phyloP scores from a whole-genome alignment of 2,329 filamentous ascomycete genomes.

The Torrubiellomyces zombiae region DNA sequence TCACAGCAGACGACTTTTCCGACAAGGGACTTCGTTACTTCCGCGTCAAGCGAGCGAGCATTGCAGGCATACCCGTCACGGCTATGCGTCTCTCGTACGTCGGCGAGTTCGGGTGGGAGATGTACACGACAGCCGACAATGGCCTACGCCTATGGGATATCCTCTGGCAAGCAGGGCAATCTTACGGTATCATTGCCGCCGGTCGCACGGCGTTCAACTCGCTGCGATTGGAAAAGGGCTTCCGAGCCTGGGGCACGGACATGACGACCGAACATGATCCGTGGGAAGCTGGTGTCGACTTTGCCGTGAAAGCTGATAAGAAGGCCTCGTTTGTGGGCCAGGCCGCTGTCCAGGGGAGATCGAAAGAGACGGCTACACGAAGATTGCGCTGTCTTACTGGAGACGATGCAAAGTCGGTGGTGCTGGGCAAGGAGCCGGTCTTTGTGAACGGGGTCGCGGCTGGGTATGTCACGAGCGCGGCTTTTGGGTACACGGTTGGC shows the following conservation, averaged over 20 bases:
- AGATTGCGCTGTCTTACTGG: constrained; percentile 33
- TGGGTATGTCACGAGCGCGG: constrained; percentile 44
- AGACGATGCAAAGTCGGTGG: constrained; percentile 37
- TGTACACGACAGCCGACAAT: constrained; percentile 42
- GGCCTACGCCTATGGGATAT: constrained; percentile 42
- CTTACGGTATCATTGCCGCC: constrained; percentile 38
- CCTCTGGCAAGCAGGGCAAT: constrained; percentile 35
- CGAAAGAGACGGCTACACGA: constrained; percentile 16
- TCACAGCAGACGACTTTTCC: constrained; percentile 28
- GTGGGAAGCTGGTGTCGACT: constrained; percentile 38
- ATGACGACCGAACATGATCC: constrained; percentile 45
- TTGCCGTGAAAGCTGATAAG: constrained; percentile 30
- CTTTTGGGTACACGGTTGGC: constrained; percentile 41
- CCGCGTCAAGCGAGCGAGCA: constrained; percentile 26
- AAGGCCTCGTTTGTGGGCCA: constrained; percentile 30
- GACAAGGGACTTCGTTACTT: constrained; percentile 31
- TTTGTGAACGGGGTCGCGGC: constrained; percentile 26
- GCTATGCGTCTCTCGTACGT: constrained; percentile 41
- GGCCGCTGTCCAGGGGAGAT: constrained; percentile 25
- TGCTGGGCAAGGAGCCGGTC: constrained; percentile 46
- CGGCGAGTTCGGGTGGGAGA: constrained; percentile 46
- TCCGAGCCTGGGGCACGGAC: constrained; percentile 38
- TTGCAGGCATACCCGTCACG: constrained; percentile 39
- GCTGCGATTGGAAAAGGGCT: constrained; percentile 42
- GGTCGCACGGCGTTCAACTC: constrained; percentile 41